Base-by-base conservation (phyloP, 116 monocot species). In the Cymodocea nodosa region DNA sequence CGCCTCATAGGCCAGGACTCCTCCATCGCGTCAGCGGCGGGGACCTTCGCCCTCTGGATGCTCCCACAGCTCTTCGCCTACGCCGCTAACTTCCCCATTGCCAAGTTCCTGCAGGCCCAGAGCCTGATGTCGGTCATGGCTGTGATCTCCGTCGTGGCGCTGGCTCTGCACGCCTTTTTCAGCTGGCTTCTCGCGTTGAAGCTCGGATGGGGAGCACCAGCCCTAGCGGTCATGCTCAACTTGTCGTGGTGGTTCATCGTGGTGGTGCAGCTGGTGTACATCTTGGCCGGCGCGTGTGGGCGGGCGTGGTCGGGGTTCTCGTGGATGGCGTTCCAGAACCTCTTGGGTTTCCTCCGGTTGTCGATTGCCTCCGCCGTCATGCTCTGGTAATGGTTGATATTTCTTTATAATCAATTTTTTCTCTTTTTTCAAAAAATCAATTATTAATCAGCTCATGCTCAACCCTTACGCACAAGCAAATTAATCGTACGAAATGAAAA, bases 311-410 rank as follows among this genome's bases (percentile, higher is more conserved):
- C 39, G 1, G 85, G 93, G 11, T 93, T 93, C 67, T 79, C 75
- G 24, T 75, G 56, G 72, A 57, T 51, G 4, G 92, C 92, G 17
- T 83, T 93, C 52, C 64, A 25, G 56, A 80, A 83, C 56, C 71
- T 93, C 18, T 62, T 55, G 22, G 77, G 73, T 6, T 93, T 93
- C 66, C 75, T 81, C 9, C 79, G 75, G 64, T 85, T 93, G 66
- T 93, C 93, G 22, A 52, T 87, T 24, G 83, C 81, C 25, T 93
- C 93, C 30, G 93, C 83, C 1, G 68, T 85, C 35, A 93, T 93
- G 92, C 11, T 93, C 66, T 93, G 92, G 92, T 66, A 52, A 44
- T 1, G n/a, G n/a, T n/a, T n/a, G n/a, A n/a, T n/a, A n/a, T n/a
- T n/a, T 30, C 30, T 3, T 30, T n/a, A n/a, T n/a, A 1, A 30